phyloP scores from a whole-genome alignment of 2,329 filamentous ascomycete species.

The Periconia sp. region DNA sequence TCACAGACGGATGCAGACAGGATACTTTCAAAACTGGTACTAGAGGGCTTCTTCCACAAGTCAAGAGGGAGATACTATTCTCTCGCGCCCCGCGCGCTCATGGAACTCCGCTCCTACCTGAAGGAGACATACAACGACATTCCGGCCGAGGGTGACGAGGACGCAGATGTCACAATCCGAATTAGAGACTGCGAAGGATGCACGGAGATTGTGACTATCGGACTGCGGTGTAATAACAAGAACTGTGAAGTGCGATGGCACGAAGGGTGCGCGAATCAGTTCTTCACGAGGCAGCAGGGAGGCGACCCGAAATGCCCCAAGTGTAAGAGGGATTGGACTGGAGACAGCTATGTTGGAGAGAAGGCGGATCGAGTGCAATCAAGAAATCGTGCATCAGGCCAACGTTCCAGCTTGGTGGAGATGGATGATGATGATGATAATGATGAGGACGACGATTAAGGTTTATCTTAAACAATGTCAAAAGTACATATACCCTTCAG shows the following conservation, averaged over 20 bases:
- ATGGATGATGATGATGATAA: too few species aligned
- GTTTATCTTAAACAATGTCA: too few species aligned
- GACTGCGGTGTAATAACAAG: constrained; percentile 34
- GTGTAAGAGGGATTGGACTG: constrained; percentile 38
- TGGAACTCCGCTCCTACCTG: constrained; percentile 86
- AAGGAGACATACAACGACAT: constrained; percentile 88
- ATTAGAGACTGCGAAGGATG: constrained; percentile 91
- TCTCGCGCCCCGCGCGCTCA: constrained; percentile 75
- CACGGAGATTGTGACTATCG: constrained; percentile 83
- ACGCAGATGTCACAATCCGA: constrained; percentile 58
- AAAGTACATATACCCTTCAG: too few species aligned
- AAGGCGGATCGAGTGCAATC: constrained; percentile 26
- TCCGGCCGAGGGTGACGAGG: constrained; percentile 61
- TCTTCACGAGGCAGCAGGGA: constrained; percentile 27
- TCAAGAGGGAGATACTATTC: constrained; percentile 75
- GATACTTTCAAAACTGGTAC: constrained; percentile 71
- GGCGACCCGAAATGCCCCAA: constrained; percentile 33
- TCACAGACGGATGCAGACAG: constrained; percentile 79
- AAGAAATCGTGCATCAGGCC: constrained; percentile 8
- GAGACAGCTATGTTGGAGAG: constrained; percentile 60
- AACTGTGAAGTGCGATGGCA: constrained; percentile 41
- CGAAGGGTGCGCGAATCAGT: constrained; percentile 40
- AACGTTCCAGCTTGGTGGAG: too few species aligned
- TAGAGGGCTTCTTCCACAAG: constrained; percentile 84
- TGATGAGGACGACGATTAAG: too few species aligned